Conservation (phyloP, 2,329 filamentous ascomycete species). For the Nemania abortiva region DNA sequence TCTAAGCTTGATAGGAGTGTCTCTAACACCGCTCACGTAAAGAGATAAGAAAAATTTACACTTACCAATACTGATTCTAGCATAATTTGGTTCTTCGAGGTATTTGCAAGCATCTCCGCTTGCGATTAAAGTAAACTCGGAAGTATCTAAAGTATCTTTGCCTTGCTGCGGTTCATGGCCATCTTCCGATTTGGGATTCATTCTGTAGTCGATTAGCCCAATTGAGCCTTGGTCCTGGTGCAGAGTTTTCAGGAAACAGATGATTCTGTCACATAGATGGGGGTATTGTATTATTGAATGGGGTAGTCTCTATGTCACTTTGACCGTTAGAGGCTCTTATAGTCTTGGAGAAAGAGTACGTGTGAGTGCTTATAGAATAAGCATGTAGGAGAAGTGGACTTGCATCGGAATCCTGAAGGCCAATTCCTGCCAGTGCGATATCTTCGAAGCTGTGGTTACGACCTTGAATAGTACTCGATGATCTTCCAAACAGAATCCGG, state of each 20-base stretch:
- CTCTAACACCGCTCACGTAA: background rate
- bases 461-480: constrained; percentile 16
- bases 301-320: background rate
- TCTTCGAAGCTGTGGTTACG: constrained; percentile 19
- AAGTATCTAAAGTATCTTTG: constrained; percentile 10
- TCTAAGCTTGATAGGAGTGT: constrained; percentile 5
- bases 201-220: constrained; percentile 12
- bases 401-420: constrained; percentile 21
- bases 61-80: constrained; percentile 16
- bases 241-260: constrained; percentile 1
- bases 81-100: constrained; percentile 16
- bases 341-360: background rate
- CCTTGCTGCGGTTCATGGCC: constrained; percentile 5
- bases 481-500: constrained; percentile 11
- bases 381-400: constrained; percentile 13
- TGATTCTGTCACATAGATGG: constrained; percentile 10
- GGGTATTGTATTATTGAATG: background rate
- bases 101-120: constrained; percentile 14
- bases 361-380: constrained; percentile 5
- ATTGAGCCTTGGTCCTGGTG: background rate
- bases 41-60: constrained; percentile 7
- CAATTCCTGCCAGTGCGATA: constrained; percentile 20
- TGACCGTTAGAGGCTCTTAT: constrained; percentile 8
- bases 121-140: constrained; percentile 3
- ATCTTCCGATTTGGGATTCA: constrained; percentile 9